Evolutionary conservation across 2,329 filamentous ascomycete genomes (phyloP), one percentile per base, ranked within the genome.

Genomic region (Aspergillaceae sp.): DNA sequence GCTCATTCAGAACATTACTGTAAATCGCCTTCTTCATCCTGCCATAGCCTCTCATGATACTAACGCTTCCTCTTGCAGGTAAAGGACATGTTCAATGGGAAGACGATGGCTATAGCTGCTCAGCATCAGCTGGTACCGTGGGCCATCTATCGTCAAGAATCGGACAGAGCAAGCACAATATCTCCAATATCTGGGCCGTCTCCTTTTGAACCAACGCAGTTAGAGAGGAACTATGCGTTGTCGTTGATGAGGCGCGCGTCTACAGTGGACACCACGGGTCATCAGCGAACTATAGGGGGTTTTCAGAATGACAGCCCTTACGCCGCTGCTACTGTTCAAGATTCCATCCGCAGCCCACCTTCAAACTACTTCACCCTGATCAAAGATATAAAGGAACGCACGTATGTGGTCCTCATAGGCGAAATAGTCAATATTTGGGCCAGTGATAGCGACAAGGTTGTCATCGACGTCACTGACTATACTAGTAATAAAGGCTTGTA

Each of bases 381-480:
- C 44, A 74, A 83, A 52, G 78, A 89, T 54, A 66, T 87, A 1
- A 57, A 67, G 2, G 67, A 75, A 0, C 63, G 65, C 9, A 70
- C 56, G 0, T 94, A 83, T 58, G 80, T 76, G 56, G 80, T 95
- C 59, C 60, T 94, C 1, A 70, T 87, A 11, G 88, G 78, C 1
- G 77, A 90, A 58, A 79, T 94, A 2, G 76, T 89, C 41, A 81
- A 76, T 53, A 68, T 74, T 0, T 78, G 71, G 53, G 58, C 67
- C 9, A 61, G 56, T 28, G 63, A 66, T 35, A 56, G 54, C 40
- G 73, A 76, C 28, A 76, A 67, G 47, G 66, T 78, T 8, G 78
- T 80, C 4, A 52, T 95, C 0, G 89, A 89, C 71, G 70, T 94
- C 11, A 85, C 86, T 0, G 90, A 96, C 64, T 95, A 90, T 63